Evolutionary conservation across 768 basidiomycete species (phyloP).

Genomic region (Psilocybe cubensis): DNA sequence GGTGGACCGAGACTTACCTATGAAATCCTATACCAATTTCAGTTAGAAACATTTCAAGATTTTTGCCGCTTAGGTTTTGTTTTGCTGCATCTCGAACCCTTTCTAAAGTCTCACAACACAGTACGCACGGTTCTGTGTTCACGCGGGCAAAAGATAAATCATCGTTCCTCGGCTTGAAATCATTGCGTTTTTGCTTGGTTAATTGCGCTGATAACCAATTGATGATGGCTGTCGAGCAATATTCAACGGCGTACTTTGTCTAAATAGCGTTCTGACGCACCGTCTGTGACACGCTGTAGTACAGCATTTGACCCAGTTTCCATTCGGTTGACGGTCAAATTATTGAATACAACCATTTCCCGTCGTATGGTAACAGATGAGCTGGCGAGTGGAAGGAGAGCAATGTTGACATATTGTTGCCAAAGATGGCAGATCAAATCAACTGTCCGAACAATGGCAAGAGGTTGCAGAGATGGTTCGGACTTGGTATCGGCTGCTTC

Average conservation of each 20-base stretch:
- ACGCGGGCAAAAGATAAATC: slow-evolving; percentile 93
- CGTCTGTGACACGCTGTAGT: slow-evolving; percentile 80
- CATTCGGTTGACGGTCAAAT: slow-evolving; percentile 80
- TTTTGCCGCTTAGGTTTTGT: slow-evolving; percentile 87
- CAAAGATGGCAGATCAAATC: slow-evolving; percentile 95
- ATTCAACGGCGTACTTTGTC: slow-evolving; percentile 8
- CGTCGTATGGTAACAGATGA: slow-evolving; percentile 86
- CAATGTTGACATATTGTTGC: slow-evolving; percentile 95
- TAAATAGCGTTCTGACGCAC: slow-evolving; percentile 44
- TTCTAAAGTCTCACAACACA: slow-evolving; percentile 85
- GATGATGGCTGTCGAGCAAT: slow-evolving; percentile 56
- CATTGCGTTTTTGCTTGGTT: slow-evolving; percentile 91
- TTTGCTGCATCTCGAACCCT: slow-evolving; percentile 78
- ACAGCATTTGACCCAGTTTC: slow-evolving; percentile 84
- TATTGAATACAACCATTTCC: slow-evolving; percentile 93
- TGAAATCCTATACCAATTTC: slow-evolving; percentile 97
- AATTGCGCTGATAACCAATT: slow-evolving; percentile 78
- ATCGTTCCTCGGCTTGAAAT: slow-evolving; percentile 97
- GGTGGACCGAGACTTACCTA: slow-evolving; percentile 49
- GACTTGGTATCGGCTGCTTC: slow-evolving; percentile 74
- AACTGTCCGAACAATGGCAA: slow-evolving; percentile 67
- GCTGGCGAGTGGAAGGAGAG: slow-evolving; percentile 84
- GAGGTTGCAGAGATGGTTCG: slow-evolving; percentile 77
- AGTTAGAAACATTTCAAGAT: slow-evolving; percentile 88
- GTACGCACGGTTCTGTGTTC: slow-evolving; percentile 90